A percentile compares a stretch with the other conserved stretches of the same genome.
phyloP scores from a whole-genome alignment of 2,329 filamentous ascomycete genomes.

The Chaetomium strumarium region DNA sequence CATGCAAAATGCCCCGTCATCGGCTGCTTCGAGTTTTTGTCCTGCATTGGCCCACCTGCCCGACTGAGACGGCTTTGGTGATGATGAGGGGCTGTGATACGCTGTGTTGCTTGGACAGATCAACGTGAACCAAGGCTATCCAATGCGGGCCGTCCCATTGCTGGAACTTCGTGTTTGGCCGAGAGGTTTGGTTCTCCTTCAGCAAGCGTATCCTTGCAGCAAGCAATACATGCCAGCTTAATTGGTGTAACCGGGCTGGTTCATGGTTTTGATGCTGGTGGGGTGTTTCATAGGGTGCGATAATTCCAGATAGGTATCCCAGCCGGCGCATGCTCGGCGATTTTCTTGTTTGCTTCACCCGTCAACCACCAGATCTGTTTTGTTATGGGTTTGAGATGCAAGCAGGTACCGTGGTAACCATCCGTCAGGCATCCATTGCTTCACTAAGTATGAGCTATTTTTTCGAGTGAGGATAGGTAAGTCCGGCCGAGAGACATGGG shows the following conservation, averaged over 20 bases:
- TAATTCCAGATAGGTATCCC: no score
- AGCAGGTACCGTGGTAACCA: neutral
- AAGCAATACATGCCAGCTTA: neutral
- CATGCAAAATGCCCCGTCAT: neutral
- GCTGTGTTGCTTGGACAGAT: neutral
- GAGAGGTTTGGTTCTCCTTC: neutral
- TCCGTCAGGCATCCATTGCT: constrained; percentile 1
- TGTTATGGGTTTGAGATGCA: neutral
- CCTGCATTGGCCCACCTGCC: constrained; percentile 15
- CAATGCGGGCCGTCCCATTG: constrained; percentile 14
- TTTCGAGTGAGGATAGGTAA: neutral
- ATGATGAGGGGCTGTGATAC: constrained; percentile 8
- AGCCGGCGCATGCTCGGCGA: constrained; percentile 9
- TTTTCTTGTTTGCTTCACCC: neutral
- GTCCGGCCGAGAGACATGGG: constrained; percentile 9
- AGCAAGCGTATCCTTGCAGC: constrained; percentile 2
- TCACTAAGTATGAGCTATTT: constrained; percentile 12
- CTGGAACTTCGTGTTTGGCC: constrained; percentile 5
- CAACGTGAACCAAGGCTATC: neutral
- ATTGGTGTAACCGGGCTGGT: no score
- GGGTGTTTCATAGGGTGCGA: no score
- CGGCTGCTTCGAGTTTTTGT: neutral
- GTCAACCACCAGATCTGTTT: neutral
- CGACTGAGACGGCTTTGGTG: constrained; percentile 2
- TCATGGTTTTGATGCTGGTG: no score